These are phyloP conservation scores for Kluyveromyces siamensis DNA, from an alignment of 805 yeast genomes.

Conservation along the genomic window DNA sequence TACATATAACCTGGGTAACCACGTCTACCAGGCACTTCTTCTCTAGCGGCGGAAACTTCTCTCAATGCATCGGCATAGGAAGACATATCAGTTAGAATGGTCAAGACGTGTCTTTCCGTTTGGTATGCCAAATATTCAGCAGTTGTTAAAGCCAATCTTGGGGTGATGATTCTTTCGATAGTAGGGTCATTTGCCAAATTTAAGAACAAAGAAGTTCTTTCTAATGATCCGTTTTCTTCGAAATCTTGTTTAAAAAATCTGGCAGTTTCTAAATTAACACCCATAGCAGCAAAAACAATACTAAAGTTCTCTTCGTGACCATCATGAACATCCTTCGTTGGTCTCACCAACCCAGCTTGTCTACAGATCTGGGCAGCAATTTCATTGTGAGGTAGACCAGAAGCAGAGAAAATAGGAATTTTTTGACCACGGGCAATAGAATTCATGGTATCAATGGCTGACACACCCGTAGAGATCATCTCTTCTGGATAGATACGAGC, in stretches of 20 bases:
- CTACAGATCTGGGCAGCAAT: constrained; percentile 99
- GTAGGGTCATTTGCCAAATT: constrained; percentile 99
- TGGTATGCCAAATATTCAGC: constrained; percentile 98
- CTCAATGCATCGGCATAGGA: constrained; percentile 99
- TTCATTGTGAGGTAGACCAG: constrained; percentile 99
- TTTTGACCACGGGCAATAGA: constrained; percentile 99
- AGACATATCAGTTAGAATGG: constrained; percentile 97
- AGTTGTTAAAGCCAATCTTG: constrained; percentile 96
- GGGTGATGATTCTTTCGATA: constrained; percentile 98
- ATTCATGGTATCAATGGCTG: constrained; percentile 98
- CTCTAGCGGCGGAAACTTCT: constrained; percentile 99
- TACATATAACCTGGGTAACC: constrained; percentile 99
- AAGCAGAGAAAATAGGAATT: constrained; percentile 97
- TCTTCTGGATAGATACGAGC: constrained; percentile 99
- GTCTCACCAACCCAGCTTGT: constrained; percentile 98
- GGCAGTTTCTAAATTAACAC: constrained; percentile 97
- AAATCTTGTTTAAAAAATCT: constrained; percentile 98
- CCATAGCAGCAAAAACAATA: constrained; percentile 99
- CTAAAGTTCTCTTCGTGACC: constrained; percentile 99
- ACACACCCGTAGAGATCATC: constrained; percentile 98
- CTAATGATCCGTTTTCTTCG: constrained; percentile 97
- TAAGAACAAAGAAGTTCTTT: constrained; percentile 92
- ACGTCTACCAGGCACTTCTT: constrained; percentile 99
- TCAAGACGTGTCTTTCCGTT: constrained; percentile 97
- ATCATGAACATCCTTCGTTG: constrained; percentile 98